phyloP scores from a whole-genome alignment of 306 rosid species.

The Rosa multiflora region DNA sequence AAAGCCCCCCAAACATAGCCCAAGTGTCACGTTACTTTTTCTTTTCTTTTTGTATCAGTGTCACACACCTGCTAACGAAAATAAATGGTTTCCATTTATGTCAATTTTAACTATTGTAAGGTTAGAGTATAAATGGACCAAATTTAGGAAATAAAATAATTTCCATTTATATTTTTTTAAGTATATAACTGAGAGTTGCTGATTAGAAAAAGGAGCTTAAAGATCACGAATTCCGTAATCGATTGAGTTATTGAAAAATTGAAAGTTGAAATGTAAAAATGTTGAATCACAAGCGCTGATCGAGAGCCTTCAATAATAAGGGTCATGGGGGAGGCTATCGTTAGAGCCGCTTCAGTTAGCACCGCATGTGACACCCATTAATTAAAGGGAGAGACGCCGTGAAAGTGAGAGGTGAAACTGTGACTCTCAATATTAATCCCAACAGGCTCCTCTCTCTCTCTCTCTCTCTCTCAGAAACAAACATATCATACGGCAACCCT shows the following conservation, averaged over 20 bases:
- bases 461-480: slow-evolving; percentile 5
- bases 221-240: slow-evolving; percentile 13
- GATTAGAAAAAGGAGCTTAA: not conserved
- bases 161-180: too few relatives aligned
- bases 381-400: slow-evolving; percentile 38
- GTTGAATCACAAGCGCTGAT: slow-evolving; percentile 10
- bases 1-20: too few relatives aligned
- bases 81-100: too few relatives aligned
- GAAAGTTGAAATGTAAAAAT: slow-evolving; percentile 22
- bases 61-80: too few relatives aligned
- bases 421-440: slow-evolving; percentile 46
- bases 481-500: slow-evolving; percentile 11
- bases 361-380: slow-evolving; percentile 68
- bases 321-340: slow-evolving; percentile 30
- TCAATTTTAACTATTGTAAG: too few relatives aligned
- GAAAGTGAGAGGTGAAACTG: slow-evolving; percentile 51
- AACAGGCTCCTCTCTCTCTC: slow-evolving; percentile 33
- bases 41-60: too few relatives aligned
- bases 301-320: slow-evolving; percentile 19
- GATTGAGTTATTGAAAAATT: slow-evolving; percentile 12
- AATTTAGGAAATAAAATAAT: too few relatives aligned
- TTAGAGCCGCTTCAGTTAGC: slow-evolving; percentile 55
- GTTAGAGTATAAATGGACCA: too few relatives aligned
- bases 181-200: not conserved
- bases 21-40: too few relatives aligned